phyloP scores from a whole-genome alignment of 2,329 filamentous ascomycete genomes.

The Metarhizium guizhouense region DNA sequence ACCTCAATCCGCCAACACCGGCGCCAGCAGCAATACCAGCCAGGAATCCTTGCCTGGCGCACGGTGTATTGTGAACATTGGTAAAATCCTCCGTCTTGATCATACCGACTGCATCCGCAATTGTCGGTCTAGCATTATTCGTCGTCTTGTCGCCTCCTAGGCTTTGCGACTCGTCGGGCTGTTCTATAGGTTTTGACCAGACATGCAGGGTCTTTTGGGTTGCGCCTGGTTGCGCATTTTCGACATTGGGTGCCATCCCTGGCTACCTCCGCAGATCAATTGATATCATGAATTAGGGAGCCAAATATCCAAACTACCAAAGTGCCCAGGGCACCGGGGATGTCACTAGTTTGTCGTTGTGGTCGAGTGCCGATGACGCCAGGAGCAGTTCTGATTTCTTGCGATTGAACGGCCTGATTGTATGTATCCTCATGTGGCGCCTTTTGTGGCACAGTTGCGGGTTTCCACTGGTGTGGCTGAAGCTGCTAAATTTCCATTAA shows the following conservation, averaged over 20 bases:
- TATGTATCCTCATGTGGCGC: neutral
- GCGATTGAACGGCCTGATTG: neutral
- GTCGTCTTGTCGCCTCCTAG: slow-evolving; percentile 8
- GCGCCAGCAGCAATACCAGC: slow-evolving; percentile 76
- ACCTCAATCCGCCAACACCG: slow-evolving; percentile 63
- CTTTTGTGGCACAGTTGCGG: neutral
- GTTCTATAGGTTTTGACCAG: slow-evolving; percentile 26
- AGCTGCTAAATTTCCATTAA: slow-evolving; percentile 21
- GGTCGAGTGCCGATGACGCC: neutral
- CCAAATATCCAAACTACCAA: neutral
- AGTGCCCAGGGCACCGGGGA: neutral
- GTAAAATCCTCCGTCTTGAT: slow-evolving; percentile 62
- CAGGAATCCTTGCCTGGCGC: slow-evolving; percentile 73
- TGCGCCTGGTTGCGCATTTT: slow-evolving; percentile 15
- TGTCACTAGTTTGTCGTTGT: neutral
- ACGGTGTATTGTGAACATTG: slow-evolving; percentile 69
- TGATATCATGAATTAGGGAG: slow-evolving; percentile 5
- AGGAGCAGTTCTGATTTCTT: too few relatives aligned
- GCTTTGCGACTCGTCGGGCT: slow-evolving; percentile 11
- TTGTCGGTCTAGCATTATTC: slow-evolving; percentile 25
- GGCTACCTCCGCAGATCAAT: slow-evolving; percentile 18
- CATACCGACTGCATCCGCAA: slow-evolving; percentile 54
- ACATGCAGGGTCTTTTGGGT: slow-evolving; percentile 25
- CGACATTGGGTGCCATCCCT: slow-evolving; percentile 24
- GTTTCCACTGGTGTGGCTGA: slow-evolving; percentile 8